Percentiles rank a stretch among this genome's conserved stretches.
Conservation (phyloP, 2,329 filamentous ascomycete genomes). For the Trichophyton equinum region DNA sequence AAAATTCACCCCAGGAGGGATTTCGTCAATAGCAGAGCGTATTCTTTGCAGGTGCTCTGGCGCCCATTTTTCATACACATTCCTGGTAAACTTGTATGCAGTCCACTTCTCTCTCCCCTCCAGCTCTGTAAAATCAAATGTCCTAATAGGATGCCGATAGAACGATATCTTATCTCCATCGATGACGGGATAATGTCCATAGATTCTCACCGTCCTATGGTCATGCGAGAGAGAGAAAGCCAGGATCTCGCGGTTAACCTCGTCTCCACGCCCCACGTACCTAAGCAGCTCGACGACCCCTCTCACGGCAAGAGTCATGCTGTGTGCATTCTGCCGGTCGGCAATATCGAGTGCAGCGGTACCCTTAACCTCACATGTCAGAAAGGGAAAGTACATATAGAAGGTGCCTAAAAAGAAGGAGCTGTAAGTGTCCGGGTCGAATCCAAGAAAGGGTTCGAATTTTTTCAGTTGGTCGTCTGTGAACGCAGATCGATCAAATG, state of each 20-base stretch:
- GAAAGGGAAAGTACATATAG: constrained; percentile 40
- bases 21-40: constrained; percentile 10
- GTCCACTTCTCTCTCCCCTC: constrained; percentile 29
- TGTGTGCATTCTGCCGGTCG: constrained; percentile 22
- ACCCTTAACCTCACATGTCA: constrained; percentile 39
- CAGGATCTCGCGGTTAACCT: constrained; percentile 33
- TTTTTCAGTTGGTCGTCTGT: constrained; percentile 32
- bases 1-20: constrained; percentile 4
- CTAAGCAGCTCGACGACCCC: constrained; percentile 27
- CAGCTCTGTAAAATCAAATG: constrained; percentile 24
- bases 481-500: constrained; percentile 32
- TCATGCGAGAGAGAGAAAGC: constrained; percentile 35
- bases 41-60: constrained; percentile 13
- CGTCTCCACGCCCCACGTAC: constrained; percentile 19
- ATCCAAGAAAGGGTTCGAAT: constrained; percentile 25
- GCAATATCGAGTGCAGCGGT: constrained; percentile 19
- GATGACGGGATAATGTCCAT: constrained; percentile 32
- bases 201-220: constrained; percentile 25
- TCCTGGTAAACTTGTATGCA: constrained; percentile 28
- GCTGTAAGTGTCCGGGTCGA: neutral
- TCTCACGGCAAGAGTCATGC: constrained; percentile 25
- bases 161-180: constrained; percentile 22
- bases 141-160: constrained; percentile 29
- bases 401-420: constrained; percentile 37
- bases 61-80: constrained; percentile 28